Evolutionary conservation across 106 monocot genomes (phyloP).

Genomic region (Allium fistulosum): DNA sequence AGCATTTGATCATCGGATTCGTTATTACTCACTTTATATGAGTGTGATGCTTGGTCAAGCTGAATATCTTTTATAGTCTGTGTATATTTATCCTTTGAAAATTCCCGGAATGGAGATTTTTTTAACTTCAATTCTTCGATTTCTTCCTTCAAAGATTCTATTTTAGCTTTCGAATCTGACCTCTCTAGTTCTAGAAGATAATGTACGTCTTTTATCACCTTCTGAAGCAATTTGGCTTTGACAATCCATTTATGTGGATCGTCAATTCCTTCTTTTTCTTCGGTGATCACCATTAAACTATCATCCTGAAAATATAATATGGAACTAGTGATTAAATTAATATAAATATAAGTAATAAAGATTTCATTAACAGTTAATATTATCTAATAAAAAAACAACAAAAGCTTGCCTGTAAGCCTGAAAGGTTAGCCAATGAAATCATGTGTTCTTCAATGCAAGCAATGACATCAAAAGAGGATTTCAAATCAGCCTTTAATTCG

Average conservation of each 20-base stretch:
- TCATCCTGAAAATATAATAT: slow-evolving; percentile 24
- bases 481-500: slow-evolving; percentile 37
- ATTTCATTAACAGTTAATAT: background rate
- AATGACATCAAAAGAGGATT: slow-evolving; percentile 35
- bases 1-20: slow-evolving; percentile 53
- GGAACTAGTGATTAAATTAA: no score
- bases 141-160: slow-evolving; percentile 29
- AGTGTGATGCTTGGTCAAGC: slow-evolving; percentile 55
- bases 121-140: slow-evolving; percentile 21
- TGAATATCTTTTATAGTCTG: slow-evolving; percentile 75
- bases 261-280: slow-evolving; percentile 10
- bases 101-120: background rate
- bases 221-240: slow-evolving; percentile 49
- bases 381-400: background rate
- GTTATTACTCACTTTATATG: slow-evolving; percentile 12
- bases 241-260: slow-evolving; percentile 44
- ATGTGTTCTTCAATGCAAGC: slow-evolving; percentile 36
- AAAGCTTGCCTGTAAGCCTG: slow-evolving; percentile 34
- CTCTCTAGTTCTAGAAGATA: slow-evolving; percentile 27
- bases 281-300: background rate
- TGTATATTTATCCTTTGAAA: slow-evolving; percentile 22
- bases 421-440: slow-evolving; percentile 23
- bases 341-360: background rate
- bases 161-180: slow-evolving; percentile 22
- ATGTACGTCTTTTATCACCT: slow-evolving; percentile 23